Evolutionary conservation across 2,329 filamentous ascomycete species (phyloP).

Genomic region (Aspergillus fijiensis): DNA sequence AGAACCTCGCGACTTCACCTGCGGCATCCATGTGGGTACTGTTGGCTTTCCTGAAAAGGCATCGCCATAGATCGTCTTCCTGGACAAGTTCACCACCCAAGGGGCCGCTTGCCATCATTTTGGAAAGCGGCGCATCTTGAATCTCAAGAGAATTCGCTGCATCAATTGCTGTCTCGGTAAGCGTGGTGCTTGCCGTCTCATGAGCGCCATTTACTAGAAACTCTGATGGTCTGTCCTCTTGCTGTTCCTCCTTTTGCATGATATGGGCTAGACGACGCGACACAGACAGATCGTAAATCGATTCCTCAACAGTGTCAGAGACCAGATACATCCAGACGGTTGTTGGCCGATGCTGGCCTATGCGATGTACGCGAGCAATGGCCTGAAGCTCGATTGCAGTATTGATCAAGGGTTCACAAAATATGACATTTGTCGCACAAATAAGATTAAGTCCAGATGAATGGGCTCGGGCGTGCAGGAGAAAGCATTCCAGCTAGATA

Average conservation of each 20-base stretch:
- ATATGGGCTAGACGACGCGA: conserved; percentile 76
- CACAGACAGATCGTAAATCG: conserved; percentile 85
- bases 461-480: conserved; percentile 85
- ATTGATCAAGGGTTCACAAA: conserved; percentile 92
- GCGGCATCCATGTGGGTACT: conserved; percentile 29
- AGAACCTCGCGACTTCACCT: conserved; percentile 49
- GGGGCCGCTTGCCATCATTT: conserved; percentile 68
- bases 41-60: conserved; percentile 61
- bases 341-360: conserved; percentile 83
- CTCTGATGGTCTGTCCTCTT: conserved; percentile 18
- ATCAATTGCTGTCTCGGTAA: conserved; percentile 67
- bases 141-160: conserved; percentile 82
- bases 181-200: conserved; percentile 26
- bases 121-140: conserved; percentile 68
- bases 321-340: conserved; percentile 95
- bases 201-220: conserved; percentile 9
- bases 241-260: conserved; percentile 45
- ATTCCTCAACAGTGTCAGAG: conserved; percentile 86
- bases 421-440: conserved; percentile 88
- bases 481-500: conserved; percentile 68
- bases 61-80: conserved; percentile 80
- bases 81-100: conserved; percentile 77
- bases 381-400: conserved; percentile 92
- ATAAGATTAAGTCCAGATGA: conserved; percentile 87
- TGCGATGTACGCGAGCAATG: conserved; percentile 90